phyloP scores from a whole-genome alignment of 768 basidiomycete genomes.

The Stropharia rugosoannulata region DNA sequence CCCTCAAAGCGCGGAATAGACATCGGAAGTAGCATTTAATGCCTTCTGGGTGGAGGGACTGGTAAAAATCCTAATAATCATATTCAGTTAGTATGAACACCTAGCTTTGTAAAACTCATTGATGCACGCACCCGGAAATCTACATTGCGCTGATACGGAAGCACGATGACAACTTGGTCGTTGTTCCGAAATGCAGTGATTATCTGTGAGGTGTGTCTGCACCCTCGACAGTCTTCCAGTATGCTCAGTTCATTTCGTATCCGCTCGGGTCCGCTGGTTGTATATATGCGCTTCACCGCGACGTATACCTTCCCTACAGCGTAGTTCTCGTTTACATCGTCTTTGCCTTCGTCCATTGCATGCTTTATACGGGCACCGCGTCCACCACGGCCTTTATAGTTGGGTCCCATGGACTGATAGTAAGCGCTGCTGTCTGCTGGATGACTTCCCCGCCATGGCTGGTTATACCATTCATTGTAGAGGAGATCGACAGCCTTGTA shows the following conservation, averaged over 20 bases:
- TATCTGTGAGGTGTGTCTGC: conserved; percentile 86
- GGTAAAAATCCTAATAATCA: conserved; percentile 69
- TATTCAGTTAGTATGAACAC: background rate
- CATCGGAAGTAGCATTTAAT: conserved; percentile 89
- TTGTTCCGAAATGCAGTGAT: conserved; percentile 90
- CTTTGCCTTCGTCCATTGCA: conserved; percentile 5
- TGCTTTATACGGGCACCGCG: conserved; percentile 13
- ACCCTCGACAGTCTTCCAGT: conserved; percentile 81
- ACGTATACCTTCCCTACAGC: conserved; percentile 64
- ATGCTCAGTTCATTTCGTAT: conserved; percentile 93
- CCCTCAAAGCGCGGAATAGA: conserved; percentile 86
- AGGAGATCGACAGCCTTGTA: conserved; percentile 92
- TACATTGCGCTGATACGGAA: conserved; percentile 90
- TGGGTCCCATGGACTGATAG: conserved; percentile 50
- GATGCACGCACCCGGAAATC: conserved; percentile 83
- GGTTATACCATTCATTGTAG: conserved; percentile 75
- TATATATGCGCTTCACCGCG: conserved; percentile 95
- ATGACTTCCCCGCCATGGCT: conserved; percentile 69
- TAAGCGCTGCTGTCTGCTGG: conserved; percentile 61
- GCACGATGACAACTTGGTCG: conserved; percentile 92
- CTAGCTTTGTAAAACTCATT: too few relatives aligned
- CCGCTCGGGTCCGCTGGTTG: conserved; percentile 89
- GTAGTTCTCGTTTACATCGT: conserved; percentile 2
- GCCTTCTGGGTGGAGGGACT: conserved; percentile 65
- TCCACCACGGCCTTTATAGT: conserved; percentile 23